A percentile compares a stretch with the other conserved stretches of the same genome.
phyloP scores from a whole-genome alignment of 768 basidiomycete genomes.

The Mrakia gelida region DNA sequence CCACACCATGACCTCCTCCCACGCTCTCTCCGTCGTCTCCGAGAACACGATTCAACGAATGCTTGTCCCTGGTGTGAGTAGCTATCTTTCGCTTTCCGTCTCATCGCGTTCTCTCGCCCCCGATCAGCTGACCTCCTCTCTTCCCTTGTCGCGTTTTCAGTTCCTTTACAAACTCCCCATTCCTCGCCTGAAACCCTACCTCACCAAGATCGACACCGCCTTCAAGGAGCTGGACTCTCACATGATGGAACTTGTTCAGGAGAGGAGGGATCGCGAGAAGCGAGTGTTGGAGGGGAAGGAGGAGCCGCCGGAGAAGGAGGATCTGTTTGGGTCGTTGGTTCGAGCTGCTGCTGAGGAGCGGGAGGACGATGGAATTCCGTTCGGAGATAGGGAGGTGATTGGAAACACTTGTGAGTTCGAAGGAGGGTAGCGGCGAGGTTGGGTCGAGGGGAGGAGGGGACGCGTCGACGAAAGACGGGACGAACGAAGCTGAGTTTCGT shows the following conservation, averaged over 20 bases:
- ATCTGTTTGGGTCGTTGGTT: constrained; percentile 14
- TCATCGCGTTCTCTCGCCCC: neutral
- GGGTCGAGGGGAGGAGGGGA: no score
- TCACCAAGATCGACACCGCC: constrained; percentile 1
- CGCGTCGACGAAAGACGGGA: no score
- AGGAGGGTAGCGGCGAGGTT: neutral
- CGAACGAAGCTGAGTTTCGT: neutral
- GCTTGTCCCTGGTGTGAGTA: neutral
- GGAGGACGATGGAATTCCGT: constrained; percentile 5
- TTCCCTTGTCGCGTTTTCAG: neutral
- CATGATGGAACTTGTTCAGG: constrained; percentile 12
- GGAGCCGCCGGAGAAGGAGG: constrained; percentile 9
- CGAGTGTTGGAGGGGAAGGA: neutral
- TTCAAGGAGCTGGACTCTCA: constrained; percentile 24
- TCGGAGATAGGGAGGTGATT: constrained; percentile 20
- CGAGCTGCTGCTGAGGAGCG: neutral
- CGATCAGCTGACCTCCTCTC: neutral
- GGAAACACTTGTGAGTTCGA: constrained; percentile 17
- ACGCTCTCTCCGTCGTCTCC: constrained; percentile 17
- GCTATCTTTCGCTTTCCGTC: neutral
- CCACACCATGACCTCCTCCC: constrained; percentile 14
- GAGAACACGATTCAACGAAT: neutral
- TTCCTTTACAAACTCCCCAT: constrained; percentile 6
- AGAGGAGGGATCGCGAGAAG: neutral
- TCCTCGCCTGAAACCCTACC: neutral